Evolutionary conservation across 169 alveolate species (phyloP), one percentile per base, ranked within the genome.

Genomic region (Amoebophrya sp.): DNA sequence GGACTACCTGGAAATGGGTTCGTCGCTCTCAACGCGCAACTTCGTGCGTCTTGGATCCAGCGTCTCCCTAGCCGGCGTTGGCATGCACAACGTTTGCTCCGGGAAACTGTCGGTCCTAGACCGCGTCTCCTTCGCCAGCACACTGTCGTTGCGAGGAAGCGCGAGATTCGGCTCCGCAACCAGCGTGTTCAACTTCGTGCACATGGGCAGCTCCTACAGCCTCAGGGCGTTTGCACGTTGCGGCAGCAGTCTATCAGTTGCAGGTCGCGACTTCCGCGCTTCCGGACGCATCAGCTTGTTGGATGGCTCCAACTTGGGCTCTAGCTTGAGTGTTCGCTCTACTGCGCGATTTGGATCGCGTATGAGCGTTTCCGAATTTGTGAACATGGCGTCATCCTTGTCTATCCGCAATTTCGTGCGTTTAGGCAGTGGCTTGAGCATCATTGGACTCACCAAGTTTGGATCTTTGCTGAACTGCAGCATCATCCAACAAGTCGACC

Each of bases 121-220:
- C 47, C n/a, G 40, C 26, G 24, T 40, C 47, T 29, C 41, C 39
- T 29, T 89, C 54, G 90, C 54, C 18, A 26, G 41, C 41, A 34
- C 90, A 2, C 40, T 89, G 40, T 89, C 90, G 41, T 36, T 89
- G 90, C 36, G 90, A 2, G 12, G 41, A 41, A 14, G 29, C 34
- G 40, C 90, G 36, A 41, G 90, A 6, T 41, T 89, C 40, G 90
- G 90, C 41, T 34, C 53, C 41, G 90, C 53, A 41, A 34, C 40
- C 40, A 36, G 54, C 23, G 91, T 38, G 55, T 90, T 93, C 12
- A 93, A 90, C 77, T 55, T 93, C 41, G 93, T 90, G 78, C 93
- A 90, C 89, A 12, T 90, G 40, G 93, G 90, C 90, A 34, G 65
- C 53, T 40, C 90, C 40, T 89, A 65, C 78, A 89, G 53, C 29